phyloP scores from a whole-genome alignment of 768 basidiomycete species.

The Rossbeevera mucosa region DNA sequence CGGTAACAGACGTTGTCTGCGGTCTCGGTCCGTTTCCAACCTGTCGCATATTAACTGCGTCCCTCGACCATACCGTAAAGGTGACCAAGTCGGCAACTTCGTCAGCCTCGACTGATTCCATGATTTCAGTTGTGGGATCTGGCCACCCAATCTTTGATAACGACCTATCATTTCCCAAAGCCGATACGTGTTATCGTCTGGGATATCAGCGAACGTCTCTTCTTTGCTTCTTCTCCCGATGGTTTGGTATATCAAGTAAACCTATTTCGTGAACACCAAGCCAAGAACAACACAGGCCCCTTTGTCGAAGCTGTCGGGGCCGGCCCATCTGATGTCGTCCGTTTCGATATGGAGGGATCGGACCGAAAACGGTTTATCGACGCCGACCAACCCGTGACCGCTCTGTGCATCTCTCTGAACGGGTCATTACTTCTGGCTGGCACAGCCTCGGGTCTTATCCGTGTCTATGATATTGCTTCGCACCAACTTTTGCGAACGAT shows the following conservation, averaged over 20 bases:
- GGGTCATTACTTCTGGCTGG: conserved; percentile 79
- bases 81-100: conserved; percentile 36
- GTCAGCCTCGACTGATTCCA: conserved; percentile 8
- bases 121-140: conserved; percentile 76
- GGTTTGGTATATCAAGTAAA: conserved; percentile 79
- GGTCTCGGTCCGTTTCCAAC: conserved; percentile 77
- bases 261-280: conserved; percentile 61
- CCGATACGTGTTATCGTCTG: conserved; percentile 67
- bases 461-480: conserved; percentile 84
- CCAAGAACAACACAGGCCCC: conserved; percentile 44
- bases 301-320: conserved; percentile 67
- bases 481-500: conserved; percentile 86
- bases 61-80: conserved; percentile 89
- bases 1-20: conserved; percentile 75
- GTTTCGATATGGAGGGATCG: conserved; percentile 51
- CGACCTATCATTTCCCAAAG: conserved; percentile 84
- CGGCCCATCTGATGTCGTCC: conserved; percentile 65
- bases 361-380: conserved; percentile 61
- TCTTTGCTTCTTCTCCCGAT: conserved; percentile 78
- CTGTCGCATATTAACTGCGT: conserved; percentile 74
- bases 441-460: conserved; percentile 65
- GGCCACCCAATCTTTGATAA: conserved; percentile 66
- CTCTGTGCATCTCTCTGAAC: conserved; percentile 72
- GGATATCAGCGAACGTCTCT: conserved; percentile 82
- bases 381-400: conserved; percentile 65